These are phyloP conservation scores for Hymenoscyphus fraxineus DNA, from an alignment of 2,329 filamentous ascomycete species.

Conservation along the genomic window DNA sequence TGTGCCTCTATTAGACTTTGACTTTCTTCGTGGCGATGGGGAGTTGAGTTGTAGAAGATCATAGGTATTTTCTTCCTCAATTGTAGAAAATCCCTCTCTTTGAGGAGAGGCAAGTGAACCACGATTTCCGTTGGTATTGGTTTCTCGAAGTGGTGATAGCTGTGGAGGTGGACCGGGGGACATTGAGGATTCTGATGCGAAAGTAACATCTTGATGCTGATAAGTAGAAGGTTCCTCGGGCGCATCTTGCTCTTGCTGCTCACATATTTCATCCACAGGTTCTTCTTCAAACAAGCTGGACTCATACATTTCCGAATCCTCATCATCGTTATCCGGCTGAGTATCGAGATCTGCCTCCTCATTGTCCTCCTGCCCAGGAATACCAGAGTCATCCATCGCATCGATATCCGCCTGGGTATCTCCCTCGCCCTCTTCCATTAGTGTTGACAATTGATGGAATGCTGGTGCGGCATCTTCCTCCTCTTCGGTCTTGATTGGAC, in stretches of 20 bases:
- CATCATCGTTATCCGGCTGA: too few relatives aligned
- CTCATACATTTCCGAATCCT: constrained; percentile 29
- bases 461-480: constrained; percentile 47
- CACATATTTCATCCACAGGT: constrained; percentile 34
- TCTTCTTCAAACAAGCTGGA: constrained; percentile 48
- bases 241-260: constrained; percentile 12
- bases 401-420: constrained; percentile 36
- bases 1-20: constrained; percentile 19
- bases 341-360: constrained; percentile 31
- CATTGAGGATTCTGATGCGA: constrained; percentile 26
- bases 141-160: constrained; percentile 45
- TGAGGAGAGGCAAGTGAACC: constrained; percentile 28
- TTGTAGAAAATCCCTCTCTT: constrained; percentile 43
- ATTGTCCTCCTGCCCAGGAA: constrained; percentile 21
- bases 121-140: constrained; percentile 29
- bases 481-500: constrained; percentile 53
- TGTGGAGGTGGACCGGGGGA: constrained; percentile 30
- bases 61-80: constrained; percentile 46
- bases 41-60: constrained; percentile 40
- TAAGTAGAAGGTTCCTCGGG: constrained; percentile 27
- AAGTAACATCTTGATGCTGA: constrained; percentile 26
- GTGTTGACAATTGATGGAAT: constrained; percentile 34
- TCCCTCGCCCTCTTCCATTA: constrained; percentile 31
- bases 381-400: constrained; percentile 32
- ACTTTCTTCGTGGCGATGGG: constrained; percentile 35